Evolutionary conservation across 208 protist species (phyloP).

Genomic region (Acanthamoeba divionensis): DNA sequence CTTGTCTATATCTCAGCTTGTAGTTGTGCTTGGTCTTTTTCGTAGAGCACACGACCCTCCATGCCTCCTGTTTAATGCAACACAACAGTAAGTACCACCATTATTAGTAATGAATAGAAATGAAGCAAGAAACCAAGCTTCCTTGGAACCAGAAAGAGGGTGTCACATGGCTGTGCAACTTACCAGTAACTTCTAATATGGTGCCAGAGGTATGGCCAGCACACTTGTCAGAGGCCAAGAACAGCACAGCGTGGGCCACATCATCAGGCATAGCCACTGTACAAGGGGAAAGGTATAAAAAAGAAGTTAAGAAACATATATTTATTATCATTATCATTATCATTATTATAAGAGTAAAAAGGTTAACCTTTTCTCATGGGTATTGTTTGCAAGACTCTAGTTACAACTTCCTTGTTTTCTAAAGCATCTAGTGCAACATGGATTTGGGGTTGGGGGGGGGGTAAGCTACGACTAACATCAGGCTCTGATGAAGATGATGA

Average conservation of each 20-base stretch:
- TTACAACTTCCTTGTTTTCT: conserved; percentile 27
- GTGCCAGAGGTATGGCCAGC: neutral
- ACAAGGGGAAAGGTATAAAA: neutral
- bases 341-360: neutral
- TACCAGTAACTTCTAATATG: conserved; percentile 18
- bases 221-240: neutral
- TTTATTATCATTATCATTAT: too few species aligned
- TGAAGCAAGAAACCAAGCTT: neutral
- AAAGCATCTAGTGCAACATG: neutral
- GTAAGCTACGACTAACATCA: too few species aligned
- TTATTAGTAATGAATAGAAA: neutral
- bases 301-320: too few species aligned
- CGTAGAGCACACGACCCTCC: conserved; percentile 12
- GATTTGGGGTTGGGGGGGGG: too few species aligned
- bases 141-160: neutral
- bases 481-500: neutral
- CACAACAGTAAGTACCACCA: neutral
- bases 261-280: neutral
- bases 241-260: neutral
- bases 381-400: neutral
- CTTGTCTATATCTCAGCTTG: too few species aligned
- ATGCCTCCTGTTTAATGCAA: neutral
- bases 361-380: conserved; percentile 6
- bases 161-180: too few species aligned
- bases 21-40: neutral